Percentiles rank a stretch among this genome's conserved stretches.
phyloP scores from a whole-genome alignment of 2,329 filamentous ascomycete species.

The Colletotrichum melonis region DNA sequence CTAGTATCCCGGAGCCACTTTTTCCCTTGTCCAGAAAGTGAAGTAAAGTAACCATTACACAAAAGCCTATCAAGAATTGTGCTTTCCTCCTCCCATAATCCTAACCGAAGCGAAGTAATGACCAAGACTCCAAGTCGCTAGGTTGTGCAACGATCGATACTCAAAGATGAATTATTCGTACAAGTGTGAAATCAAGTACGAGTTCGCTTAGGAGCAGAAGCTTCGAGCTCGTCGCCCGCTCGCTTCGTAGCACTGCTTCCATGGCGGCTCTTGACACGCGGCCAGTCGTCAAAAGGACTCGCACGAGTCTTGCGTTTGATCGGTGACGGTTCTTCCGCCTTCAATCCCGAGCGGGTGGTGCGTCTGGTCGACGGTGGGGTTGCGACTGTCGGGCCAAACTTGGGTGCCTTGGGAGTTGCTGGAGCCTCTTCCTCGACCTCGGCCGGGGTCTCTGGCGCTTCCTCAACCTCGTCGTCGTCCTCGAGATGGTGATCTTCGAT shows the following conservation, averaged over 20 bases:
- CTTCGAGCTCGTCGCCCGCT: constrained; percentile 38
- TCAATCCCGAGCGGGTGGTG: constrained; percentile 67
- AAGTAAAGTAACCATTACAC: constrained; percentile 34
- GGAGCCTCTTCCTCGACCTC: constrained; percentile 12
- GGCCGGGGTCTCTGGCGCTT: constrained; percentile 46
- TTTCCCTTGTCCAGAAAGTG: constrained; percentile 19
- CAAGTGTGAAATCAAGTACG: constrained; percentile 44
- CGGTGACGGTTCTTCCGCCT: constrained; percentile 55
- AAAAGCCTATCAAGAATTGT: constrained; percentile 33
- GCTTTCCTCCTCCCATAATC: constrained; percentile 10
- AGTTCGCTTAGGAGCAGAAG: constrained; percentile 48
- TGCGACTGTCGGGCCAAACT: constrained; percentile 63
- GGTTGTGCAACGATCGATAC: constrained; percentile 19
- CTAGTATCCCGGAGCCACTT: neutral
- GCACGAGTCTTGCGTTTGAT: constrained; percentile 52
- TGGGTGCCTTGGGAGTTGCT: constrained; percentile 65
- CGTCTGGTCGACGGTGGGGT: constrained; percentile 72
- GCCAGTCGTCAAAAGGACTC: constrained; percentile 77
- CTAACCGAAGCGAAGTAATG: constrained; percentile 8
- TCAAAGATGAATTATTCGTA: constrained; percentile 9
- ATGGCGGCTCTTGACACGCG: constrained; percentile 68
- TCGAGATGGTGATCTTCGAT: constrained; percentile 62
- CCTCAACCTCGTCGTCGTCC: constrained; percentile 48
- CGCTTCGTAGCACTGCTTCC: constrained; percentile 18
- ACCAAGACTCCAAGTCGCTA: neutral